Base-by-base conservation (phyloP, 148 eudicot genomes). In the Mesembryanthemum crystallinum region DNA sequence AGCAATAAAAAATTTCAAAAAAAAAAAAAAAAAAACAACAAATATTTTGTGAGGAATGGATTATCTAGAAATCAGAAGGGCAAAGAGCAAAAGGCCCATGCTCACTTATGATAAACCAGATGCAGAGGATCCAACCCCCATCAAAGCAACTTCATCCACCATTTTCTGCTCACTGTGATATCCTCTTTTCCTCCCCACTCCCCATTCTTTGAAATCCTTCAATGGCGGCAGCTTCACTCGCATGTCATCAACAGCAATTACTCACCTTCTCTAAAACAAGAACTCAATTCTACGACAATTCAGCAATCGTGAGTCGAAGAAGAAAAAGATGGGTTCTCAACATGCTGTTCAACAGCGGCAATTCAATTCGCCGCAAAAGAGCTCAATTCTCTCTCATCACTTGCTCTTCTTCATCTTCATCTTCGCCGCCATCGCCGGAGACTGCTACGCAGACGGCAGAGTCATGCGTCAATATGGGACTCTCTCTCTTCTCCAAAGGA, bases 401-500 rank as follows among this genome's bases (percentile, higher is more conserved):
- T 15, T 84, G 83, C 73, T 82, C 87, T 71, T 83, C 95, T 47
- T 82, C 92, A 2, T 57, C 89, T 28, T 82, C 87, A 85, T 61
- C 90, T 57, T 77, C 88, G 28, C 39, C 39, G 51, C 74, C 88
- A 8, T 61, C 90, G 61, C 78, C 88, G 32, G 91, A 84, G 27
- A 64, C 81, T 6, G 68, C 81, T 55, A 23, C 73, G 27, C 82
- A 81, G 13, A 92, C 96, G 27, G 93, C 98, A 0, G 98, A 90
- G 77, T 92, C 96, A 15, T 87, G 89, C 65, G 90, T 94, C 66
- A 94, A 92, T 42, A 71, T 82, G 76, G 98, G 98, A 7, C 98
- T 94, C 54, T 81, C 97, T 51, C 91, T 95, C 78, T 95, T 95
- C 72, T 85, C 96, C 80, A 92, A 79, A 87, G 98, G 97, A 75